phyloP scores from a whole-genome alignment of 495 filamentous ascomycete genomes.

The Penicillium mononematosum region DNA sequence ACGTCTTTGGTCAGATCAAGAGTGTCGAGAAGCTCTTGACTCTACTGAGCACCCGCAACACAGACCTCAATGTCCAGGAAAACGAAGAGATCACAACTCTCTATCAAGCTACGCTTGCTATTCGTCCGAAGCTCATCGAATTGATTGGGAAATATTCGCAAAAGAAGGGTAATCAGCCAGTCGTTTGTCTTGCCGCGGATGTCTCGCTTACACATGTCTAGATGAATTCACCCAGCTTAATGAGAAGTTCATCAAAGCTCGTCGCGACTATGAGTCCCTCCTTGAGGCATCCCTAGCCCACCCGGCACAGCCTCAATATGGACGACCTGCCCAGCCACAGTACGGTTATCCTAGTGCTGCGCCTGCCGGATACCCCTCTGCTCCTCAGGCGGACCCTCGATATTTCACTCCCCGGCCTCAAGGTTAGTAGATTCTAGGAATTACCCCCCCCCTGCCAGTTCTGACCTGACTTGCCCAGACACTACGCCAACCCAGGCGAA shows the following conservation, averaged over 20 bases:
- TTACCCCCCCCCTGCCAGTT: background rate
- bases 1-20: constrained; percentile 98
- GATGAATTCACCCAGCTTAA: constrained; percentile 98
- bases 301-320: constrained; percentile 71
- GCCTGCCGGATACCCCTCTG: constrained; percentile 49
- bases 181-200: background rate
- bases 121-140: constrained; percentile 95
- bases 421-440: constrained; percentile 34
- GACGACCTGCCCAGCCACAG: constrained; percentile 58
- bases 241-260: constrained; percentile 98
- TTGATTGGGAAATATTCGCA: constrained; percentile 98
- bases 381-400: constrained; percentile 61
- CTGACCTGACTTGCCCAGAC: constrained; percentile 24
- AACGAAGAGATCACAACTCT: constrained; percentile 92
- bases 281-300: constrained; percentile 95
- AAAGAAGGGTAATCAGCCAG: constrained; percentile 74
- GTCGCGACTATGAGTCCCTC: constrained; percentile 93
- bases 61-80: constrained; percentile 79
- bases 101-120: constrained; percentile 91
- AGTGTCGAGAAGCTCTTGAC: constrained; percentile 97
- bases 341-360: constrained; percentile 61
- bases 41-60: constrained; percentile 88
- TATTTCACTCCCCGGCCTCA: constrained; percentile 65
- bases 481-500: constrained; percentile 32
- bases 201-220: constrained; percentile 35